Evolutionary conservation across 1,139 yeast species (phyloP).

Genomic region (Kurtzmaniella quercitrusa): DNA sequence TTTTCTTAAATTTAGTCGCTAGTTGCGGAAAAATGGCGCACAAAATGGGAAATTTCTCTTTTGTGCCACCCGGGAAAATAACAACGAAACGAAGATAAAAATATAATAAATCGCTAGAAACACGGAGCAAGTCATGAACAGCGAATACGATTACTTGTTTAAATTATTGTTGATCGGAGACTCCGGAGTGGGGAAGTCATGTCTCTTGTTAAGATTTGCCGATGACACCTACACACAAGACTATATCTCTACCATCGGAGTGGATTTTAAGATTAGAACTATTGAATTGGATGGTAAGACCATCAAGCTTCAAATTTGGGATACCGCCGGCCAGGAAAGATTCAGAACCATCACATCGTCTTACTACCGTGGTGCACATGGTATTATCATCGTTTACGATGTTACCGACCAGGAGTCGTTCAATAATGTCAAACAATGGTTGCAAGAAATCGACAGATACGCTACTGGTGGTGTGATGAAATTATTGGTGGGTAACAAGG

Average conservation of each 20-base stretch:
- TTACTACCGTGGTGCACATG: constrained; percentile 98
- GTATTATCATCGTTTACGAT: constrained; percentile 95
- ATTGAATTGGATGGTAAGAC: constrained; percentile 96
- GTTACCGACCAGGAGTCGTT: constrained; percentile 98
- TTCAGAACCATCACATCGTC: constrained; percentile 97
- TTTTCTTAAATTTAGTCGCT: no score
- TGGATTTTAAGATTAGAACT: constrained; percentile 96
- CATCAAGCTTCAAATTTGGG: constrained; percentile 97
- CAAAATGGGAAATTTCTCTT: background rate
- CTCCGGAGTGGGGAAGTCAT: constrained; percentile 97
- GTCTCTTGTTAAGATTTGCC: constrained; percentile 90
- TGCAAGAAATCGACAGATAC: constrained; percentile 96
- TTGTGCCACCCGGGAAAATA: background rate
- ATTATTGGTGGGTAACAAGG: constrained; percentile 93
- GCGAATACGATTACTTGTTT: constrained; percentile 95
- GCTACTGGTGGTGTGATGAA: constrained; percentile 98
- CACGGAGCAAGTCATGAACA: constrained; percentile 47
- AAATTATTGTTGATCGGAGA: constrained; percentile 93
- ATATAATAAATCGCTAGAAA: background rate
- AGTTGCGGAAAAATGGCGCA: background rate
- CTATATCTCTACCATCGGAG: constrained; percentile 96
- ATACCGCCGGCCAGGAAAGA: constrained; percentile 98
- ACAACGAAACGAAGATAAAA: background rate
- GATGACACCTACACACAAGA: constrained; percentile 97
- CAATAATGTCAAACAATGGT: constrained; percentile 97